Conservation (phyloP, 1,284 basidiomycete genomes). For the Mycosarcoma maydis region DNA sequence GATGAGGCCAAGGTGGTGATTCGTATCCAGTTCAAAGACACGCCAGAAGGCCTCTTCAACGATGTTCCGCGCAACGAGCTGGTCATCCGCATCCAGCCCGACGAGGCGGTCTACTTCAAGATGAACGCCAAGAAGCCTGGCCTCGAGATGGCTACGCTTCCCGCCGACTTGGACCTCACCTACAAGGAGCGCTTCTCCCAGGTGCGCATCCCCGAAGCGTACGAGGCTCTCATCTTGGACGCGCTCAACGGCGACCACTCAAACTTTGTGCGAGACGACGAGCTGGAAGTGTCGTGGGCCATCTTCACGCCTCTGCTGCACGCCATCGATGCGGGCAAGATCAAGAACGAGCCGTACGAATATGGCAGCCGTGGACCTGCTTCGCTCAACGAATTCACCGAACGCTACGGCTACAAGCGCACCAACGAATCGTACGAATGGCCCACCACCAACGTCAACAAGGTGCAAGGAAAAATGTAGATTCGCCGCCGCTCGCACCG, state of each 20-base stretch:
- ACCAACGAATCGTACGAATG: constrained; percentile 57
- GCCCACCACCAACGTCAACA: constrained; percentile 59
- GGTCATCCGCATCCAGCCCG: constrained; percentile 65
- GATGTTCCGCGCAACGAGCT: constrained; percentile 62
- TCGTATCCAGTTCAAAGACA: constrained; percentile 64
- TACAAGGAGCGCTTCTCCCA: constrained; percentile 64
- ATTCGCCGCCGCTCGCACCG: no score
- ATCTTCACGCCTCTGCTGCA: constrained; percentile 67
- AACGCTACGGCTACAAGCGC: constrained; percentile 56
- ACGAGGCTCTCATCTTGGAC: constrained; percentile 67
- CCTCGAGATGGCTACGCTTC: constrained; percentile 49
- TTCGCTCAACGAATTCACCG: constrained; percentile 60
- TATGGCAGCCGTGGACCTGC: constrained; percentile 63
- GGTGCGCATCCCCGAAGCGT: constrained; percentile 65
- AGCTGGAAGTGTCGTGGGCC: constrained; percentile 66
- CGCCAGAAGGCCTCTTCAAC: constrained; percentile 45
- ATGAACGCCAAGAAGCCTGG: constrained; percentile 65
- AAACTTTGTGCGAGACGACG: constrained; percentile 67
- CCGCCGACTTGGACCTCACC: constrained; percentile 60
- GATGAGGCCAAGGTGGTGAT: constrained; percentile 66
- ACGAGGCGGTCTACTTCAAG: constrained; percentile 65
- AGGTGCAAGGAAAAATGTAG: constrained; percentile 53
- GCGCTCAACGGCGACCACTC: constrained; percentile 67
- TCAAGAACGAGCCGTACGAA: constrained; percentile 60
- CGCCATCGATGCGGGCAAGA: constrained; percentile 63